Base-by-base conservation (phyloP, 495 filamentous ascomycete species). In the Polyplosphaeria fusca region DNA sequence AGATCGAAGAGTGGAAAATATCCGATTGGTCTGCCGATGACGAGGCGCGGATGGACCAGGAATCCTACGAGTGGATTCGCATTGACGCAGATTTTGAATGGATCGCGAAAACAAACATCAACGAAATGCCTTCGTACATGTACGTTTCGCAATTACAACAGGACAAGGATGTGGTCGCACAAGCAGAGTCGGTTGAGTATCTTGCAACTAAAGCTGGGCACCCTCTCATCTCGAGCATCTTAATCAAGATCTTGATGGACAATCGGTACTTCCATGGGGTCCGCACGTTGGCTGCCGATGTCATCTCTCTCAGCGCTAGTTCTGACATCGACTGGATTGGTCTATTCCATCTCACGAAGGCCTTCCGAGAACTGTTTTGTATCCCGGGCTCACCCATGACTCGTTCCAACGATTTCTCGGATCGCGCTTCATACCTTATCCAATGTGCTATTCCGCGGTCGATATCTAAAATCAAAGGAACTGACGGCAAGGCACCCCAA, bases 81-180 rank as follows among this genome's bases (percentile, higher is more conserved):
- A 87, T 97, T 78, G 93, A 99, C 71, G 89, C 91, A 18, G 93
- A 99, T 70, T 96, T 96, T 63, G 93, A 99, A 67, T 99, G 93
- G 93, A 83, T 96, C 35, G 91, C 88, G 73, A 85, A 86, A 47
- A 77, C 88, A 46, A 82, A 82, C 37, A 77, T 91, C 44, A 82
- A 79, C 26, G 88, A 95, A 43, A 62, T 66, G 83, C 89, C 88
- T 5, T 79, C 86, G 1, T 97, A 96, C 74, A 99, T 99, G 93
- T 96, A 89, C 67, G 78, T 95, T 49, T 96, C 93, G 0, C 93
- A 99, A 67, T 75, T 99, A 39, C 93, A 99, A 65, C 94, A 99
- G 66, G 93, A 99, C 74, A 79, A 91, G 56, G 93, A 99, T 73
- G 89, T 99, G 42, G 86, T 95, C 43, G 93, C 93, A 11, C 93